Conservation (phyloP, 116 monocot species). For the Cymodocea nodosa region DNA sequence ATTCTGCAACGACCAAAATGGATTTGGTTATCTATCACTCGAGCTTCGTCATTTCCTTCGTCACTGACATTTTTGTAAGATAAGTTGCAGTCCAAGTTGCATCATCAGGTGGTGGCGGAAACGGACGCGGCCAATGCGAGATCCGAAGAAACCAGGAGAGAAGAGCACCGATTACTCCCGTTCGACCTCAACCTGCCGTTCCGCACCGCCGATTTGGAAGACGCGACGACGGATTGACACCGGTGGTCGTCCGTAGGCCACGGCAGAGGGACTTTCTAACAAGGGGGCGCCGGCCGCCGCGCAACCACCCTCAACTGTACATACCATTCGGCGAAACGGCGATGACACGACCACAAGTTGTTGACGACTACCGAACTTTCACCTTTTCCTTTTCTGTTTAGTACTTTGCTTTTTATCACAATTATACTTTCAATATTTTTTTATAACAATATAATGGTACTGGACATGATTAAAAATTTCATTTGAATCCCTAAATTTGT, state of each 20-base stretch:
- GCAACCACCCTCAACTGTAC: background rate
- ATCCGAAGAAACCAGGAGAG: background rate
- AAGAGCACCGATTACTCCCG: background rate
- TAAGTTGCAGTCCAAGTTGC: background rate
- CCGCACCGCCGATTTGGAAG: background rate
- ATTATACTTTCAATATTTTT: no score
- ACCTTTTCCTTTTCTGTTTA: no score
- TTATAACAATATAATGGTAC: no score
- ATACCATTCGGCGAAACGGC: background rate
- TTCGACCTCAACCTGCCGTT: slow-evolving; percentile 10
- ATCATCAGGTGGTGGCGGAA: slow-evolving; percentile 1
- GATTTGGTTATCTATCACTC: background rate
- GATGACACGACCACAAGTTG: background rate
- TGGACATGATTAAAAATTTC: no score
- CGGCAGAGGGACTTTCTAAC: background rate
- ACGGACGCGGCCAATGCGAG: no score
- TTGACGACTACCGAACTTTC: background rate
- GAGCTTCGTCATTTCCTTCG: background rate
- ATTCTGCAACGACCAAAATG: background rate
- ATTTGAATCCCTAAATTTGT: no score
- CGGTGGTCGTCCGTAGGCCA: background rate
- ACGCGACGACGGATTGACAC: background rate
- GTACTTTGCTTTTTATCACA: no score
- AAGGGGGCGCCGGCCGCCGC: background rate
- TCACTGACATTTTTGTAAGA: background rate